A percentile compares a stretch with the other conserved stretches of the same genome.
Conservation (phyloP, 768 basidiomycete species). For the Boletus pseudopeckii region DNA sequence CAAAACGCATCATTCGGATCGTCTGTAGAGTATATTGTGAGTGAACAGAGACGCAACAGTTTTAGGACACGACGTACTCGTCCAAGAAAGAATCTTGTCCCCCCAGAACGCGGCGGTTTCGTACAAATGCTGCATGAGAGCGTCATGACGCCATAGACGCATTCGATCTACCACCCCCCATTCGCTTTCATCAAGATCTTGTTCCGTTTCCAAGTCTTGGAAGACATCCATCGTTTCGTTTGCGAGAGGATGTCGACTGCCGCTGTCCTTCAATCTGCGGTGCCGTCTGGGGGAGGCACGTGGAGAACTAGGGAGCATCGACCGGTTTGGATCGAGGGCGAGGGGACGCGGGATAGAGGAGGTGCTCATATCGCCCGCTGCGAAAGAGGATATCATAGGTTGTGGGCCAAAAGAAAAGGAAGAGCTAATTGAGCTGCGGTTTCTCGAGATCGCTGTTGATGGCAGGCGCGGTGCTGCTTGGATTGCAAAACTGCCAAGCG, state of each 20-base stretch:
- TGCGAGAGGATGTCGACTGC: conserved; percentile 67
- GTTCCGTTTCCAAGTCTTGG: conserved; percentile 59
- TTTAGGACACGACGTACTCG: conserved; percentile 57
- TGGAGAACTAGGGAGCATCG: conserved; percentile 71
- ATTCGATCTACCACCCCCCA: conserved; percentile 94
- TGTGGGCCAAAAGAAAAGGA: conserved; percentile 85
- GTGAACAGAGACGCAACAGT: conserved; percentile 7
- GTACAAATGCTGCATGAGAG: conserved; percentile 97
- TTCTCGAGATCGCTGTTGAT: conserved; percentile 53
- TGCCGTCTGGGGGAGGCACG: conserved; percentile 62
- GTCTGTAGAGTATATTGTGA: conserved; percentile 41
- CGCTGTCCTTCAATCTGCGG: conserved; percentile 52
- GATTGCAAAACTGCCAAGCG: conserved; percentile 39
- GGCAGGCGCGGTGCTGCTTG: conserved; percentile 49
- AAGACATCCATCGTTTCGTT: conserved; percentile 75
- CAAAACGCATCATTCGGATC: conserved; percentile 99
- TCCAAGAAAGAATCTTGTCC: conserved; percentile 94
- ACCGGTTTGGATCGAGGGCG: conserved; percentile 77
- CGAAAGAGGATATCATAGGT: conserved; percentile 66
- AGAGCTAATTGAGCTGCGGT: conserved; percentile 68
- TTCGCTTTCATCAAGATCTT: conserved; percentile 58
- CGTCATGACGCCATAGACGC: conserved; percentile 96
- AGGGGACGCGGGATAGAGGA: conserved; percentile 51
- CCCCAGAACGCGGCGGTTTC: conserved; percentile 99
- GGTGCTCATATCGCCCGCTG: conserved; percentile 61